phyloP scores from a whole-genome alignment of 2,329 filamentous ascomycete species.

The Grosmannia clavigera region DNA sequence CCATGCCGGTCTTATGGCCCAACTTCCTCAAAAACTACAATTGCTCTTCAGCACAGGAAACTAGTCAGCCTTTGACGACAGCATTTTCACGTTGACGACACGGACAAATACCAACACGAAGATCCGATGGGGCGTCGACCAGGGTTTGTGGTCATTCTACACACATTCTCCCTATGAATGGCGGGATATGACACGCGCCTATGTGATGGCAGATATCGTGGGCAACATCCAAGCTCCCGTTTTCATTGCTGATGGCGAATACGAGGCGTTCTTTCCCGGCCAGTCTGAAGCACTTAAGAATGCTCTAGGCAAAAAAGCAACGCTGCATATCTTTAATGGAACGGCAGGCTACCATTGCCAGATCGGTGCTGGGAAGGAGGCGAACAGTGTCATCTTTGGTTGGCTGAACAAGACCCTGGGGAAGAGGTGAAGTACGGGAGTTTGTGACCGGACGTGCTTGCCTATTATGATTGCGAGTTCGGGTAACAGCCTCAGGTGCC shows the following conservation, averaged over 20 bases:
- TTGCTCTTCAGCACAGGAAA: background rate
- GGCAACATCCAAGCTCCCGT: background rate
- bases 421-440: background rate
- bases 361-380: constrained; percentile 2
- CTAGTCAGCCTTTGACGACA: constrained; percentile 1
- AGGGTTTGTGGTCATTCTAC: constrained; percentile 3
- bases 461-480: background rate
- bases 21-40: background rate
- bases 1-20: constrained; percentile 3
- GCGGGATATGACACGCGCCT: background rate
- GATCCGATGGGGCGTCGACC: background rate
- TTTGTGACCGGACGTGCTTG: background rate
- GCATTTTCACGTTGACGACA: background rate
- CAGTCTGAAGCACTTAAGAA: background rate
- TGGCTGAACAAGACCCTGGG: constrained; percentile 2
- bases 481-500: background rate
- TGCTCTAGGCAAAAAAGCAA: background rate
- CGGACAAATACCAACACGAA: background rate
- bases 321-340: constrained; percentile 2
- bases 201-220: background rate
- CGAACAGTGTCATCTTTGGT: constrained; percentile 1
- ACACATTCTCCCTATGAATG: constrained; percentile 1
- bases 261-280: background rate
- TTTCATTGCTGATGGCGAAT: constrained; percentile 3
- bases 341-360: constrained; percentile 3